Evolutionary conservation across 306 rosid genomes (phyloP).

Genomic region (Gastrolobium bilobum): DNA sequence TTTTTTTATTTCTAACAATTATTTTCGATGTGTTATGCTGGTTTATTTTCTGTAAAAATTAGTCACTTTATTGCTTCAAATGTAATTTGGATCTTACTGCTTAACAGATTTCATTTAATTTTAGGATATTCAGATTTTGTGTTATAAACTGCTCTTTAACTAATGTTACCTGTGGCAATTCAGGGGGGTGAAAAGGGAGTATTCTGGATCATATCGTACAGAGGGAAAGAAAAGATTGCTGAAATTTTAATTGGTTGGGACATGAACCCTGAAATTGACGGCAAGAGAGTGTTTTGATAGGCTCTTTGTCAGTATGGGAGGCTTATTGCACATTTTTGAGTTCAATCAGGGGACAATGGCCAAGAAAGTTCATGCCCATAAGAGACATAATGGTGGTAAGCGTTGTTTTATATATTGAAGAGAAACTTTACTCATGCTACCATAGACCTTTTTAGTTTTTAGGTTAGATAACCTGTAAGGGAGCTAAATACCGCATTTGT

Average conservation of each 20-base stretch:
- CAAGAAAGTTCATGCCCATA: slow-evolving; percentile 68
- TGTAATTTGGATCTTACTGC: slow-evolving; percentile 16
- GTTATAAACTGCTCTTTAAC: not conserved
- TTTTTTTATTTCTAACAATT: not conserved
- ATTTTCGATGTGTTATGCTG: not conserved
- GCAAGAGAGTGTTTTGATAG: slow-evolving; percentile 56
- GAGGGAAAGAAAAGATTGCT: not conserved
- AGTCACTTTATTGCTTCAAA: not conserved
- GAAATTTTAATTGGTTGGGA: slow-evolving; percentile 46
- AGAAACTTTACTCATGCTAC: not conserved
- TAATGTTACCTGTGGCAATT: not conserved
- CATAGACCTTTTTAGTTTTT: not conserved
- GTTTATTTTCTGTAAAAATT: not conserved
- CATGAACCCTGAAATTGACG: slow-evolving; percentile 27
- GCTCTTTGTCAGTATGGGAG: slow-evolving; percentile 66
- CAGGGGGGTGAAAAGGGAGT: slow-evolving; percentile 38
- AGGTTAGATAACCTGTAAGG: not conserved
- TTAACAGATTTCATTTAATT: slow-evolving; percentile 10
- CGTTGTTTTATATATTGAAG: slow-evolving; percentile 33
- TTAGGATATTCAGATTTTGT: not conserved
- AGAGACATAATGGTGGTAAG: slow-evolving; percentile 67
- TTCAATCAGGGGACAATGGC: slow-evolving; percentile 75
- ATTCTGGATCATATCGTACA: not conserved
- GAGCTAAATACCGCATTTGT: not conserved
- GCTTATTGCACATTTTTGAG: slow-evolving; percentile 64